phyloP scores from a whole-genome alignment of 164 flowering plant species.

The Chimonanthus salicifolius region DNA sequence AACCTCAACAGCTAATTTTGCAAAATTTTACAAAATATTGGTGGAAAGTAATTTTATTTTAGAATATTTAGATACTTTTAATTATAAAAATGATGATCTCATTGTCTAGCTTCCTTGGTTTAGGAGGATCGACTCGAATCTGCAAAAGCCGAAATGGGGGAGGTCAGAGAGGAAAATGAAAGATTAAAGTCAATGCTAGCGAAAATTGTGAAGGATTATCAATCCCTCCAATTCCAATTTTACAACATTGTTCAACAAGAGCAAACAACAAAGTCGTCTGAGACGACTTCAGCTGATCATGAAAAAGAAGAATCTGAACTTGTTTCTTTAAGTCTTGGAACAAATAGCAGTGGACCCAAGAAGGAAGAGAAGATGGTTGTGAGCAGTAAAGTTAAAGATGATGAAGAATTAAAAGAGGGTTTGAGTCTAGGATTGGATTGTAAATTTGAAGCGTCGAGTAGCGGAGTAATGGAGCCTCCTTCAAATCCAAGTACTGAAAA shows the following conservation, averaged over 20 bases:
- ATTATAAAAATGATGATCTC: not conserved
- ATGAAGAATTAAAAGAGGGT: conserved; percentile 25
- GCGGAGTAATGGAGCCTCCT: conserved; percentile 10
- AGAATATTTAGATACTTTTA: too few relatives aligned
- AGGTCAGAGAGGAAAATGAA: conserved; percentile 69
- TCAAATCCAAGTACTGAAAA: conserved; percentile 27
- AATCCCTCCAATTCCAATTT: conserved; percentile 46
- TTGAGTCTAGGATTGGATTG: conserved; percentile 41
- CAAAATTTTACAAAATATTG: too few relatives aligned
- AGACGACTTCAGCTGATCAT: conserved; percentile 13
- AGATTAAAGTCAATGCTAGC: conserved; percentile 47
- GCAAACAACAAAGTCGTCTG: conserved; percentile 18
- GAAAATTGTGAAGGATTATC: conserved; percentile 49
- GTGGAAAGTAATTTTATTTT: too few relatives aligned
- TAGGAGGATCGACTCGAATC: conserved; percentile 47
- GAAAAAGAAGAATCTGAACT: conserved; percentile 44
- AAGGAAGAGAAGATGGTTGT: conserved; percentile 25
- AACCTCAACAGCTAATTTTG: too few relatives aligned
- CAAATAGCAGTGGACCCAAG: conserved; percentile 27
- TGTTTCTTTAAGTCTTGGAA: conserved; percentile 74
- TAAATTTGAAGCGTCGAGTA: conserved; percentile 20
- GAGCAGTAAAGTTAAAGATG: conserved; percentile 14
- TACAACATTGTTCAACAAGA: conserved; percentile 36
- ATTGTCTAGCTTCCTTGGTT: not conserved
- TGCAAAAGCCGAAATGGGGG: conserved; percentile 62